These are phyloP conservation scores for Rhizopogon vinicolor DNA, from an alignment of 768 basidiomycete species.

Conservation along the genomic window DNA sequence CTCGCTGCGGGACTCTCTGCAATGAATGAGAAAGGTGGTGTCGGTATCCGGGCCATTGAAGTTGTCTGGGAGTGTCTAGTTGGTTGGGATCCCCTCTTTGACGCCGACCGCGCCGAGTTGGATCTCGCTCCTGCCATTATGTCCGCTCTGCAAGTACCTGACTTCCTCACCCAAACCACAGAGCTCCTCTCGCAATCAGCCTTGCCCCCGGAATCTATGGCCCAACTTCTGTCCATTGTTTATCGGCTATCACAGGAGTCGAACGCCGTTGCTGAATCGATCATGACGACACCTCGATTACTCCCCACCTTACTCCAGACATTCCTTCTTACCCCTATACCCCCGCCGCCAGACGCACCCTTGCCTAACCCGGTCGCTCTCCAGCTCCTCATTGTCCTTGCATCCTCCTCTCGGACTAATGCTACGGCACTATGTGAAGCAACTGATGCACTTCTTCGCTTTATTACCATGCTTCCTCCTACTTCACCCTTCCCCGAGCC, in stretches of 20 bases:
- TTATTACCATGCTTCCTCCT: conserved; percentile 54
- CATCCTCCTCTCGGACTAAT: conserved; percentile 60
- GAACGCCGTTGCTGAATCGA: conserved; percentile 44
- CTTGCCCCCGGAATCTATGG: conserved; percentile 43
- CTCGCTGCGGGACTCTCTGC: conserved; percentile 66
- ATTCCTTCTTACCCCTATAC: conserved; percentile 55
- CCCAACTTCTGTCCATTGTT: conserved; percentile 55
- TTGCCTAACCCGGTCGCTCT: conserved; percentile 47
- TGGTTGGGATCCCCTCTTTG: conserved; percentile 44
- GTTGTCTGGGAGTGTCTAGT: conserved; percentile 72
- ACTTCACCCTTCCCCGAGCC: conserved; percentile 31
- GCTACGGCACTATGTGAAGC: conserved; percentile 53
- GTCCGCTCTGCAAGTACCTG: conserved; percentile 27
- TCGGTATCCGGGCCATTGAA: conserved; percentile 66
- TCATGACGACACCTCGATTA: conserved; percentile 49
- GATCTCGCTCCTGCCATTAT: conserved; percentile 13
- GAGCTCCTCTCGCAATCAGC: conserved; percentile 34
- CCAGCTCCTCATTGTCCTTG: conserved; percentile 51
- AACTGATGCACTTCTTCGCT: conserved; percentile 68
- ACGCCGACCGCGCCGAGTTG: conserved; percentile 42
- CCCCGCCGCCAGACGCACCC: conserved; percentile 27
- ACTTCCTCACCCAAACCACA: conserved; percentile 48
- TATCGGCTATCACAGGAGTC: conserved; percentile 59
- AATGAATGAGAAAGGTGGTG: conserved; percentile 57
- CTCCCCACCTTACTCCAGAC: conserved; percentile 45